Conservation (phyloP, 2,329 filamentous ascomycete genomes). For the Aureobasidium sp. region DNA sequence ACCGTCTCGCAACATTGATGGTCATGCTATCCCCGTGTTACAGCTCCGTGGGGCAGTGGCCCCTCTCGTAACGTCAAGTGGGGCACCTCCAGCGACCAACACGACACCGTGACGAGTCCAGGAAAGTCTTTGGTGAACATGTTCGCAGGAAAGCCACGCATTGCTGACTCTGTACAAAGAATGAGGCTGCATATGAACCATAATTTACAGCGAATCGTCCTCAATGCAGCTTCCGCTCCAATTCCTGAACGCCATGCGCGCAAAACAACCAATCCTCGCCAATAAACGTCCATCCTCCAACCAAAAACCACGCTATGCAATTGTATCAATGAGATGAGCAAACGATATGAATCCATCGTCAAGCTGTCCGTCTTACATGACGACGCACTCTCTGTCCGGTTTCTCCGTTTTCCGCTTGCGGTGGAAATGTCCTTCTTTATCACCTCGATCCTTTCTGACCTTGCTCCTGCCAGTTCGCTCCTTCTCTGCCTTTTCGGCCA, state of each 20-base stretch:
- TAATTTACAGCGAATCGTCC: background rate
- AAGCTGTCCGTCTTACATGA: constrained; percentile 16
- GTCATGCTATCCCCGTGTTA: background rate
- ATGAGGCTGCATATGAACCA: background rate
- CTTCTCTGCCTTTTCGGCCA: constrained; percentile 8
- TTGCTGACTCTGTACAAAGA: background rate
- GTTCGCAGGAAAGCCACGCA: background rate
- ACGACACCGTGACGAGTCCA: background rate
- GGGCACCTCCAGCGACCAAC: background rate
- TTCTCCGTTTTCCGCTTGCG: constrained; percentile 18
- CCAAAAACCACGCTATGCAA: constrained; percentile 10
- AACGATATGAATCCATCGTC: background rate
- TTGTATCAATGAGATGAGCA: background rate
- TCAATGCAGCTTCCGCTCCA: background rate
- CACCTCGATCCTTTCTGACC: constrained; percentile 9
- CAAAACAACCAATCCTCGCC: background rate
- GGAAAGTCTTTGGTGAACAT: background rate
- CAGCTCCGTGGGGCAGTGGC: background rate
- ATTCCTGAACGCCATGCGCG: background rate
- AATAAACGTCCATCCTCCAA: background rate
- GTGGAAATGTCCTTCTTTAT: constrained; percentile 14
- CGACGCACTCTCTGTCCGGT: constrained; percentile 18
- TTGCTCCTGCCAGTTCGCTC: constrained; percentile 8
- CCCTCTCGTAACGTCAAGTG: constrained; percentile 6
- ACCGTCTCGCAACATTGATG: constrained; percentile 2